These are phyloP conservation scores for Aspergillus brasiliensis DNA, from an alignment of 2,329 filamentous ascomycete species.

Conservation along the genomic window DNA sequence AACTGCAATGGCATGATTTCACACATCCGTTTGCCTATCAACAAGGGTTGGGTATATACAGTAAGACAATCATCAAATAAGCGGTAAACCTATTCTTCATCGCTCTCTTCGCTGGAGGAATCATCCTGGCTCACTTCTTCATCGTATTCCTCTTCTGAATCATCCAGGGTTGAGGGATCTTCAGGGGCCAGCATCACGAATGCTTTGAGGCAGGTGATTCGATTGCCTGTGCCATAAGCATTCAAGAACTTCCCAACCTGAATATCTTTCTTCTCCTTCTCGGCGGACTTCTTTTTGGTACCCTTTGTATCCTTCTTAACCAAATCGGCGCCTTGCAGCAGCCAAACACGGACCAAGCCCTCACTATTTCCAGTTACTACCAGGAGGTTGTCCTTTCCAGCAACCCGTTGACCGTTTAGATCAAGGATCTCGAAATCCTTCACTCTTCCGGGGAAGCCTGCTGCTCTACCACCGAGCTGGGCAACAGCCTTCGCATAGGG, in stretches of 20 bases:
- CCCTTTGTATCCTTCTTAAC: constrained; percentile 19
- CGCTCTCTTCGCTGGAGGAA: constrained; percentile 31
- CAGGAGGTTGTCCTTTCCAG: constrained; percentile 49
- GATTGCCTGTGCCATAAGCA: constrained; percentile 79
- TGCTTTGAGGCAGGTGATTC: constrained; percentile 84
- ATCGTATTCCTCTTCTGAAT: constrained; percentile 38
- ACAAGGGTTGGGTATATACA: constrained; percentile 25
- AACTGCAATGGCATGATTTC: constrained; percentile 6
- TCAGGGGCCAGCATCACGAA: constrained; percentile 76
- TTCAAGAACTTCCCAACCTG: constrained; percentile 70
- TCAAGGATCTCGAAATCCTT: constrained; percentile 81
- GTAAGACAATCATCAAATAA: constrained; percentile 13
- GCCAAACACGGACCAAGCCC: constrained; percentile 80
- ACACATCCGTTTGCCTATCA: constrained; percentile 15
- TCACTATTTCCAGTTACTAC: constrained; percentile 81
- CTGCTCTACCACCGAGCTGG: constrained; percentile 74
- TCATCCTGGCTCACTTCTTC: constrained; percentile 25
- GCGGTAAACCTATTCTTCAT: constrained; percentile 19
- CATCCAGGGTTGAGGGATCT: constrained; percentile 57
- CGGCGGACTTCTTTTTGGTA: constrained; percentile 22
- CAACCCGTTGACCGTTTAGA: constrained; percentile 39
- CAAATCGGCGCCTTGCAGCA: constrained; percentile 47
- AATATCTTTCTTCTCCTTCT: constrained; percentile 21
- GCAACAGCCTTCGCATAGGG: constrained; percentile 66
- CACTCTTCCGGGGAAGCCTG: constrained; percentile 70